A percentile compares a stretch with the other conserved stretches of the same genome.
phyloP scores from a whole-genome alignment of 1,284 basidiomycete species.

The Pascua sp. region DNA sequence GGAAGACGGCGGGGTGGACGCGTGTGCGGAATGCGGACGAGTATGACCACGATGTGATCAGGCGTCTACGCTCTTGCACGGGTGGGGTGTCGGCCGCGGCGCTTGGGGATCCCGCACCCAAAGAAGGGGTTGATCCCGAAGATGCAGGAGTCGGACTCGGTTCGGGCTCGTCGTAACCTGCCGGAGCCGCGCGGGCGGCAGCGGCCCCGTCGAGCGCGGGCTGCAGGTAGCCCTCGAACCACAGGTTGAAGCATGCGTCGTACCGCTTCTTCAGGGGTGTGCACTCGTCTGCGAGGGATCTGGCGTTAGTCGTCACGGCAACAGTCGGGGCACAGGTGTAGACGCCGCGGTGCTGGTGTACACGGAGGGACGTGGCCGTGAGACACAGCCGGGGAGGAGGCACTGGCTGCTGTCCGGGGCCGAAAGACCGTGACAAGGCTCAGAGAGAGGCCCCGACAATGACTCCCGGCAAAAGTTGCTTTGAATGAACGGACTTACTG shows the following conservation, averaged over 20 bases:
- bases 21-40: constrained; percentile 24
- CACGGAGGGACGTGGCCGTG: no score
- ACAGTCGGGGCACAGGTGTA: no score
- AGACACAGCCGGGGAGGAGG: no score
- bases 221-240: constrained; percentile 92
- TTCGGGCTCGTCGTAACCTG: not conserved
- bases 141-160: not conserved
- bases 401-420: no score
- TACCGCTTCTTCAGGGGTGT: constrained; percentile 85
- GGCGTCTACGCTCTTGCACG: not conserved
- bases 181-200: not conserved
- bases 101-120: no score
- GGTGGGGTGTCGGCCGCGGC: constrained; percentile 6
- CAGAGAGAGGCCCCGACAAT: no score
- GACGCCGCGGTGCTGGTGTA: no score
- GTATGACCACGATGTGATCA: constrained; percentile 26
- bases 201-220: constrained; percentile 51
- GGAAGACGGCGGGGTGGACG: not conserved
- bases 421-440: no score
- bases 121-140: not conserved
- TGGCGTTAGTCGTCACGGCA: constrained; percentile 13
- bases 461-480: no score
- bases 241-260: constrained; percentile 90
- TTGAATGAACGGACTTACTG: no score
- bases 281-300: constrained; percentile 56